phyloP scores from a whole-genome alignment of 2,329 filamentous ascomycete species.

The Sporothrix brunneoviolacea region DNA sequence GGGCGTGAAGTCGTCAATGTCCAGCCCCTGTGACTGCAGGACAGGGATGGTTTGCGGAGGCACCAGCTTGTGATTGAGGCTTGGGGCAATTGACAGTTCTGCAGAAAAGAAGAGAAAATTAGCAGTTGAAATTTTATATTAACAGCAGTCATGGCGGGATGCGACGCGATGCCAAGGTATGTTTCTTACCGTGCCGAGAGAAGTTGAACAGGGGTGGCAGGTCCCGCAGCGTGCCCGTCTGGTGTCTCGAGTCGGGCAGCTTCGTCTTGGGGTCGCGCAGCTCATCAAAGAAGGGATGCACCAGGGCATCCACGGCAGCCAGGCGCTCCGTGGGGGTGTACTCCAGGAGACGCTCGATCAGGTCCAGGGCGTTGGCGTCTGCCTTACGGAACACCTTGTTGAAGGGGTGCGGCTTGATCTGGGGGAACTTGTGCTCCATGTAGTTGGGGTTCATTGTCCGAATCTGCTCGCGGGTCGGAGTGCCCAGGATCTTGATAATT shows the following conservation, averaged over 20 bases:
- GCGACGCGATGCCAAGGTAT: not conserved
- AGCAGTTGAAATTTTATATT: no score
- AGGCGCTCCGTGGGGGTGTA: slow-evolving; percentile 96
- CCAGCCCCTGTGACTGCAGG: slow-evolving; percentile 70
- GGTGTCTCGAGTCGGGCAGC: slow-evolving; percentile 88
- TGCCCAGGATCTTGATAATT: slow-evolving; percentile 98
- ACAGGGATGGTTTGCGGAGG: slow-evolving; percentile 72
- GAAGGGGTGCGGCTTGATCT: slow-evolving; percentile 99
- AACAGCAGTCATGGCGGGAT: no score
- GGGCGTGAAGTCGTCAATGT: slow-evolving; percentile 90
- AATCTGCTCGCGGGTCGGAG: slow-evolving; percentile 94
- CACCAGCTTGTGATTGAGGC: slow-evolving; percentile 81
- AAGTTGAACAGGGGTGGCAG: slow-evolving; percentile 90
- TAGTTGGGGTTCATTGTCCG: slow-evolving; percentile 99
- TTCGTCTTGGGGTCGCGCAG: slow-evolving; percentile 84
- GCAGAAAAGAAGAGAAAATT: not conserved
- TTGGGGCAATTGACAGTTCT: slow-evolving; percentile 90
- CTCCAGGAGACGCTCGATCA: slow-evolving; percentile 89
- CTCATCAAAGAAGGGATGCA: slow-evolving; percentile 98
- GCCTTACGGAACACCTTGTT: slow-evolving; percentile 99
- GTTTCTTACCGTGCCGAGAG: slow-evolving; percentile 72
- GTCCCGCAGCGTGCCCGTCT: slow-evolving; percentile 71
- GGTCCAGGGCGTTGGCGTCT: slow-evolving; percentile 82
- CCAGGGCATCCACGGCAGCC: slow-evolving; percentile 91
- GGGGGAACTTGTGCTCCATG: slow-evolving; percentile 99